Base-by-base conservation (phyloP, 495 filamentous ascomycete genomes). In the Penicillium odoratum region DNA sequence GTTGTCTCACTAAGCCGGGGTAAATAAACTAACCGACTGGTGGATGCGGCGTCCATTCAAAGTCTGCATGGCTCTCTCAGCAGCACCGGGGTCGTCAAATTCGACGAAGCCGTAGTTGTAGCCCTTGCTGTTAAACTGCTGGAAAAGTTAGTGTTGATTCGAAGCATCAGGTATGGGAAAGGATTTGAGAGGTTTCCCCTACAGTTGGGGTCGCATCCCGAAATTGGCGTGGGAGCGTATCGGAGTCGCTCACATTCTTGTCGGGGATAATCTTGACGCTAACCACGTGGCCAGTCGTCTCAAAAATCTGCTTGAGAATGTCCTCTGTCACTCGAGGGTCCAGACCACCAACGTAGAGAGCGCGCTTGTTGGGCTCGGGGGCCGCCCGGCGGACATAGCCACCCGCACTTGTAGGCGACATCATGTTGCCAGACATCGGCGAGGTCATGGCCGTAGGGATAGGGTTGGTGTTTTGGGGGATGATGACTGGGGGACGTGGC, bases 21-120 rank as follows among this genome's bases (percentile, higher is more conserved):
- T 38, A 31, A 18, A 47, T 29, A 29, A 46, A 58, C 52, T 58
- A 13, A 96, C 93, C 71, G 90, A 85, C 75, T 98, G 92, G 67
- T 98, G 94, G 56, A 99, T 92, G 29, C 94, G 85, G 57, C 94
- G 88, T 21, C 94, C 94, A 68, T 98, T 98, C 55, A 99, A 79
- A 51, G 93, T 97, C 73, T 89, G 84, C 94, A 99, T 98, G 51
- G 94, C 95, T 68, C 94, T 86, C 70, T 98, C 95, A 58, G 94
- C 94, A 36, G 92, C 89, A 71, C 88, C 93, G 34, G 94, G 95
- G 72, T 99, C 95, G 73, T 99, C 94, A 72, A 95, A 99, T 73
- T 99, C 94, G 46, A 99, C 91, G 73, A 99, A 99, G 45, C 94
- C 94, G 77, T 99, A 99, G 81, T 99, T 99, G 80, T 90, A 93